These are phyloP conservation scores for Aspergillus sparsus DNA, from an alignment of 495 filamentous ascomycete genomes.

Conservation along the genomic window DNA sequence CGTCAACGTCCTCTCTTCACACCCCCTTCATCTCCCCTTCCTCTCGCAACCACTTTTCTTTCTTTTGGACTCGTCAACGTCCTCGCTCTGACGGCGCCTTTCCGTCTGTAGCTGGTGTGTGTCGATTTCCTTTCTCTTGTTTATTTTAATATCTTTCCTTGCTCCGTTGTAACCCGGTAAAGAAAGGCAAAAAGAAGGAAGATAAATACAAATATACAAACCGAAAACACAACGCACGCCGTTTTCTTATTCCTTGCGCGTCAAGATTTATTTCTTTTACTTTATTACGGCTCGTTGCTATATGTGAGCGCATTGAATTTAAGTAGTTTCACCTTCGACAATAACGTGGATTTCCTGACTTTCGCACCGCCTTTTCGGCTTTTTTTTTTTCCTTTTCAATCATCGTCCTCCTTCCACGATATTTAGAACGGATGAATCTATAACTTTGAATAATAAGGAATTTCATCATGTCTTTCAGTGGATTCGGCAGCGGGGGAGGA, in stretches of 20 bases:
- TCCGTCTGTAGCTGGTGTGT: conserved; percentile 25
- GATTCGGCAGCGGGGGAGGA: conserved; percentile 31
- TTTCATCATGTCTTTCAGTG: conserved; percentile 49
- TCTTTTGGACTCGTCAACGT: conserved; percentile 20
- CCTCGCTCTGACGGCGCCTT: conserved; percentile 20
- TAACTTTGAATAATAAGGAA: conserved; percentile 32
- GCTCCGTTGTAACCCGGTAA: neutral
- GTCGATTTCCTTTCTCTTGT: neutral
- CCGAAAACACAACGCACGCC: conserved; percentile 2
- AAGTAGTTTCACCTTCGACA: conserved; percentile 5
- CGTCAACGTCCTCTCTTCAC: conserved; percentile 32
- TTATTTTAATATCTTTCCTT: conserved; percentile 5
- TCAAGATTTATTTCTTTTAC: conserved; percentile 14
- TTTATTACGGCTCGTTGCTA: neutral
- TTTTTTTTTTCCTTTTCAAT: conserved; percentile 2
- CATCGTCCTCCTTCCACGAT: neutral
- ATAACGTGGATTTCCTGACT: neutral
- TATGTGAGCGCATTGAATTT: conserved; percentile 14
- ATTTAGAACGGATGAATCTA: conserved; percentile 38
- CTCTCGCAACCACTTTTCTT: conserved; percentile 24
- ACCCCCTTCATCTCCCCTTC: conserved; percentile 23
- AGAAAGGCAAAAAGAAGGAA: neutral
- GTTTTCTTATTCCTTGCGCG: conserved; percentile 20
- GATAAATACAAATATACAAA: conserved; percentile 21
- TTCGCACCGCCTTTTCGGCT: conserved; percentile 11